Conservation (phyloP, 2,329 filamentous ascomycete species). For the Pseudocercospora musae region DNA sequence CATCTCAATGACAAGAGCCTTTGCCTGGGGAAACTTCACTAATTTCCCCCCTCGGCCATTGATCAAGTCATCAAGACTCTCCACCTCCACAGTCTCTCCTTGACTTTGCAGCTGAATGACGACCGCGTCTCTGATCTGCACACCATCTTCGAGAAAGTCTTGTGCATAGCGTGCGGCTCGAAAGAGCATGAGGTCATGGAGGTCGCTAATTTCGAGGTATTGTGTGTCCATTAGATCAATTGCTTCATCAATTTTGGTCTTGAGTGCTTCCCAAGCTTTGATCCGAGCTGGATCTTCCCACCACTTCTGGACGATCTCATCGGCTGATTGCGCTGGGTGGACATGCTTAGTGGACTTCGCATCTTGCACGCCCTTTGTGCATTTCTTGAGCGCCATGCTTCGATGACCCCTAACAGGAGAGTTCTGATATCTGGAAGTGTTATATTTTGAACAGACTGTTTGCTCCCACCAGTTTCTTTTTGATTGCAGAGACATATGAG, state of each 20-base stretch:
- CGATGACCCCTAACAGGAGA: background rate
- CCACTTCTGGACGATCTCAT: background rate
- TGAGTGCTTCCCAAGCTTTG: background rate
- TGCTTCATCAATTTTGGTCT: background rate
- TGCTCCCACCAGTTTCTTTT: background rate
- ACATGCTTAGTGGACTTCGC: too few species aligned
- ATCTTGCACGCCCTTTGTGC: too few species aligned
- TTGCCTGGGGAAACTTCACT: background rate
- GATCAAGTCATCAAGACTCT: background rate
- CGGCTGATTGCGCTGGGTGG: background rate
- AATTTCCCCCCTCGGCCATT: background rate
- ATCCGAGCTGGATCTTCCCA: background rate
- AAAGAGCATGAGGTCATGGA: background rate
- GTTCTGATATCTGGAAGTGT: background rate
- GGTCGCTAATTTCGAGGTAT: background rate
- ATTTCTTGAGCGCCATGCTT: background rate
- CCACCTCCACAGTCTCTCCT: background rate
- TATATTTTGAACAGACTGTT: too few species aligned
- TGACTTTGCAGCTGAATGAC: background rate
- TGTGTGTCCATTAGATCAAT: background rate
- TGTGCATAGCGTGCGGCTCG: background rate
- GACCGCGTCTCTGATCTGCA: background rate
- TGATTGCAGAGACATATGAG: background rate
- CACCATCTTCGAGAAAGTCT: background rate
- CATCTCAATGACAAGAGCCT: background rate